phyloP scores from a whole-genome alignment of 108 stramenopile species.

The Seminavis robusta region DNA sequence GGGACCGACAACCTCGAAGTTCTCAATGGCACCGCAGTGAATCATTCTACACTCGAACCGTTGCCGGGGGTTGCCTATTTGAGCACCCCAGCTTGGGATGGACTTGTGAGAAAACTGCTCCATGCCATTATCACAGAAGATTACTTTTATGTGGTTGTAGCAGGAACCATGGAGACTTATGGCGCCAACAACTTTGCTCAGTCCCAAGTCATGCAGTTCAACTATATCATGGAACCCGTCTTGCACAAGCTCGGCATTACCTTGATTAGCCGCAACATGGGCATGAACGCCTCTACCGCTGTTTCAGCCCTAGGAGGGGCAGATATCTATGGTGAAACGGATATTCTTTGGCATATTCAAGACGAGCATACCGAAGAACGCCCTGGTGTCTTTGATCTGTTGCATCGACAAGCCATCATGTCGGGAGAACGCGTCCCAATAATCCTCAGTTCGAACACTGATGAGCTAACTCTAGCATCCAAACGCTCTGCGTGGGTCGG shows the following conservation, averaged over 20 bases:
- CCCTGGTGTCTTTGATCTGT: constrained; percentile 27
- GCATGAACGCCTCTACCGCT: constrained; percentile 15
- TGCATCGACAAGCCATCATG: constrained; percentile 38
- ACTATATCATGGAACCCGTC: constrained; percentile 47
- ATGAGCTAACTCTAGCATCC: neutral
- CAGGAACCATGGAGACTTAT: constrained; percentile 21
- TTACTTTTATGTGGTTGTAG: constrained; percentile 37
- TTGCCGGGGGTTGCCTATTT: constrained; percentile 6
- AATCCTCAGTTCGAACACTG: constrained; percentile 10
- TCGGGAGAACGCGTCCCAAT: constrained; percentile 42
- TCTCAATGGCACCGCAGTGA: constrained; percentile 6
- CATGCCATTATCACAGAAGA: constrained; percentile 53
- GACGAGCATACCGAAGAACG: constrained; percentile 1
- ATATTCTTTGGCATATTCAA: constrained; percentile 6
- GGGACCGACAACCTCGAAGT: no score
- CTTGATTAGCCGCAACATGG: constrained; percentile 41
- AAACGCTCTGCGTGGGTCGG: constrained; percentile 7
- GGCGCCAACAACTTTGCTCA: constrained; percentile 27
- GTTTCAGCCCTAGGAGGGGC: constrained; percentile 12
- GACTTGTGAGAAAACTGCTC: constrained; percentile 35
- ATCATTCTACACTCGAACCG: neutral
- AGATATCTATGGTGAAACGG: constrained; percentile 16
- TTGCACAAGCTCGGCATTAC: constrained; percentile 38
- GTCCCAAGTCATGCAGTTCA: constrained; percentile 40
- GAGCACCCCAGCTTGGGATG: constrained; percentile 15